Evolutionary conservation across 352 stramenopile genomes (phyloP).

Genomic region (Globisporangium sylvaticum): DNA sequence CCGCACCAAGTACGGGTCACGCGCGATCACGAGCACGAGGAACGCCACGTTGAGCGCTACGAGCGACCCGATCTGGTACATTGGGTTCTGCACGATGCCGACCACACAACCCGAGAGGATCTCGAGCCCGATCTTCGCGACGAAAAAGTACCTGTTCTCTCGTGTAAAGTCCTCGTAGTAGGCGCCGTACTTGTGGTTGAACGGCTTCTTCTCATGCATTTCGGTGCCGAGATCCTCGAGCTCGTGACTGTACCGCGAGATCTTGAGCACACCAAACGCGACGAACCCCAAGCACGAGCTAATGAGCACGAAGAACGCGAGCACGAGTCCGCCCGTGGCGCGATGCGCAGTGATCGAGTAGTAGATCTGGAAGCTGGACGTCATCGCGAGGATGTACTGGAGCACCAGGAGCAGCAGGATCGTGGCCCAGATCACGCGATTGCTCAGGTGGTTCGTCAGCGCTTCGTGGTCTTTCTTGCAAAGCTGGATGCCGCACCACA

Average conservation of each 20-base stretch:
- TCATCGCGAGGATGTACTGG: constrained; percentile 48
- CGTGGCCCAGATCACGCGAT: constrained; percentile 36
- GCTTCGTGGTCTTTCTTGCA: constrained; percentile 20
- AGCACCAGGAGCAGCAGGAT: constrained; percentile 37
- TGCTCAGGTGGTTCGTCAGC: constrained; percentile 25
- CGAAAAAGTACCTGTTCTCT: constrained; percentile 51
- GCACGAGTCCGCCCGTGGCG: constrained; percentile 19
- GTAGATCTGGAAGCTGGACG: constrained; percentile 47
- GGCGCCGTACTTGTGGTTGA: constrained; percentile 39
- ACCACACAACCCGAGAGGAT: constrained; percentile 36
- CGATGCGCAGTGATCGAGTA: constrained; percentile 15
- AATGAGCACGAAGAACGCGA: constrained; percentile 30
- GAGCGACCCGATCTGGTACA: constrained; percentile 38
- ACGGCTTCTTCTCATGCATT: constrained; percentile 34
- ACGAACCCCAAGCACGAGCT: constrained; percentile 30
- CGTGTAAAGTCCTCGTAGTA: constrained; percentile 50
- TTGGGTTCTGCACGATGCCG: constrained; percentile 25
- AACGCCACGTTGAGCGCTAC: constrained; percentile 37
- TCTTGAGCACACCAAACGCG: constrained; percentile 36
- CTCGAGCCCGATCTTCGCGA: constrained; percentile 42
- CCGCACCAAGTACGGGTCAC: constrained; percentile 36
- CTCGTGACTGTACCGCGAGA: constrained; percentile 32
- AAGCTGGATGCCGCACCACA: constrained; percentile 21
- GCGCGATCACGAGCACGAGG: constrained; percentile 33
- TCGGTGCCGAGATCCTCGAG: constrained; percentile 34